These are phyloP conservation scores for Breviolum minutum DNA, from an alignment of 73 alveolate species.

Conservation along the genomic window DNA sequence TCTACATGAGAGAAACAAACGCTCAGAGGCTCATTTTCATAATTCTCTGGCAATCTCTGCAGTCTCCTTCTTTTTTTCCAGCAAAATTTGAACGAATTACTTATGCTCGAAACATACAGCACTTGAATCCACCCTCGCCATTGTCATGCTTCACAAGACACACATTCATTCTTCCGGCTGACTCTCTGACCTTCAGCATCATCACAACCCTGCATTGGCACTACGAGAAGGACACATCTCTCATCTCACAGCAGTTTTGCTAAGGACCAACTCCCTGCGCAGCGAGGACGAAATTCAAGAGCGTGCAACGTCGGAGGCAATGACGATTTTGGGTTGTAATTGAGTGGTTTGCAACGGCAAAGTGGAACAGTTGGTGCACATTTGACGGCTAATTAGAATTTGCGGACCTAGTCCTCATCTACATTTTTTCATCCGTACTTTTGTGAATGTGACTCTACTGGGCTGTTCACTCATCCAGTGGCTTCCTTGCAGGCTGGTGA, in stretches of 20 bases:
- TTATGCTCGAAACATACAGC: not conserved
- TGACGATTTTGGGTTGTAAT: not conserved
- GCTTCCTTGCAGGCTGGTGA: not conserved
- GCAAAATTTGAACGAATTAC: not conserved
- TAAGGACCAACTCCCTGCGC: constrained; percentile 24
- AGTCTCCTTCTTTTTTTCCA: not conserved
- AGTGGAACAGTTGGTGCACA: not conserved
- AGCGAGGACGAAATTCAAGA: constrained; percentile 4
- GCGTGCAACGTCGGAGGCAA: constrained; percentile 12
- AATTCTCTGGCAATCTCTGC: no score
- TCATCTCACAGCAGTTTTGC: not conserved
- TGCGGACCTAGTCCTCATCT: not conserved
- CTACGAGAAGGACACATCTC: not conserved
- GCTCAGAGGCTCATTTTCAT: no score
- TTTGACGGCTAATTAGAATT: not conserved
- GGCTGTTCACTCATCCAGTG: not conserved
- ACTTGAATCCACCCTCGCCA: not conserved
- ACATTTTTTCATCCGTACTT: not conserved
- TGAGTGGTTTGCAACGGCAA: not conserved
- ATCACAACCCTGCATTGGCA: not conserved
- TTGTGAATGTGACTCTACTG: not conserved
- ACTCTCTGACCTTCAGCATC: not conserved
- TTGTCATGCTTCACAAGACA: not conserved
- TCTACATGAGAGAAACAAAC: no score
- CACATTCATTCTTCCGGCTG: not conserved